phyloP scores from a whole-genome alignment of 371 early-diverging fungal genomes.

The Smittium culicis region DNA sequence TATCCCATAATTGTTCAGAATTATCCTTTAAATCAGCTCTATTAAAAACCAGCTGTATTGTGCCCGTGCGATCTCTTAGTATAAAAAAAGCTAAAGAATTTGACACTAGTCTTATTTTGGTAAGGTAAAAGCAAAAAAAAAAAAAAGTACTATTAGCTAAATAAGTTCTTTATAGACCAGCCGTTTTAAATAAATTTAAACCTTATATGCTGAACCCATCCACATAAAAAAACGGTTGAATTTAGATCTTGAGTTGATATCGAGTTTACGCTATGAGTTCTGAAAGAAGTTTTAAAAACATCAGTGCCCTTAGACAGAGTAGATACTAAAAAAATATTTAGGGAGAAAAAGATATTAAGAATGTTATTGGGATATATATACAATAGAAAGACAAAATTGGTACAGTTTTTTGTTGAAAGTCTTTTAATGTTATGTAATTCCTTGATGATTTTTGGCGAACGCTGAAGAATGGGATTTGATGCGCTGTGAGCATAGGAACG shows the following conservation, averaged over 20 bases:
- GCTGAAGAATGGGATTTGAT: neutral
- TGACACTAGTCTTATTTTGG: constrained; percentile 18
- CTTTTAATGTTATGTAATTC: neutral
- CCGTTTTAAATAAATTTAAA: neutral
- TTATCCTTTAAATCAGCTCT: constrained; percentile 12
- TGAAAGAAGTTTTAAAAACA: neutral
- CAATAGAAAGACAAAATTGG: neutral
- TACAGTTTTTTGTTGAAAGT: neutral
- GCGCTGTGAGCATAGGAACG: no score
- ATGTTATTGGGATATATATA: neutral
- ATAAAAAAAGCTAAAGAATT: constrained; percentile 24
- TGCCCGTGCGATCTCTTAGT: constrained; percentile 25
- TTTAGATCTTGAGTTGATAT: constrained; percentile 38
- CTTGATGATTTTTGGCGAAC: neutral
- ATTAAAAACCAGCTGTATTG: constrained; percentile 24
- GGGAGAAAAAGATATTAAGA: neutral
- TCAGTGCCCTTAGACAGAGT: neutral
- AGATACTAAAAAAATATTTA: neutral
- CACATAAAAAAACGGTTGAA: constrained; percentile 47
- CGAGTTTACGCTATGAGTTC: constrained; percentile 60
- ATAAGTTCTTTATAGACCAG: neutral
- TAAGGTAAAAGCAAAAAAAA: neutral
- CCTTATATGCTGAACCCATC: constrained; percentile 62
- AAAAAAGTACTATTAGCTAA: constrained; percentile 12
- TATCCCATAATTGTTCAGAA: constrained; percentile 16